Percentiles rank a stretch among this genome's conserved stretches.
Conservation (phyloP, 371 early-diverging fungal species). For the Saksenaea oblongispora region DNA sequence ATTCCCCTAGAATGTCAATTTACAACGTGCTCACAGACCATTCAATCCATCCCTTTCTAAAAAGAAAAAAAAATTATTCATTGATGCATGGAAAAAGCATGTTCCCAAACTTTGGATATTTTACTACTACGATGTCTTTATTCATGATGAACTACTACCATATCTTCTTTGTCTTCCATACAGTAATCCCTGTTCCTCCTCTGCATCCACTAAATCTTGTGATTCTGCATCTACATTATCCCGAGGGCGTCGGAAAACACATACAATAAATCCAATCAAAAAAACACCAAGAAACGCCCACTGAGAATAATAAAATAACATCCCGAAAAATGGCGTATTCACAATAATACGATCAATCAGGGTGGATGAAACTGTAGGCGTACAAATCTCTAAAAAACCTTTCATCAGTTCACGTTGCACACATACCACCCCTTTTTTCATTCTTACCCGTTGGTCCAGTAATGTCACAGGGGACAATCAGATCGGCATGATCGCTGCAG, state of each 20-base stretch:
- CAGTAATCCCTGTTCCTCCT: slow-evolving; percentile 18
- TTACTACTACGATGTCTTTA: neutral
- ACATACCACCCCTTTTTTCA: neutral
- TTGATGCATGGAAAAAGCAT: neutral
- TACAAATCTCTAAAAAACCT: slow-evolving; percentile 51
- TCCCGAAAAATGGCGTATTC: slow-evolving; percentile 57
- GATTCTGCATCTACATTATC: slow-evolving; percentile 29
- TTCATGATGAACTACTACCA: slow-evolving; percentile 1
- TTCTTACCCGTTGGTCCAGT: slow-evolving; percentile 52
- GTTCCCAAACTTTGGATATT: neutral
- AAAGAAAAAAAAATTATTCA: no score
- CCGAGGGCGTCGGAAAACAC: slow-evolving; percentile 32
- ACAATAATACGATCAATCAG: slow-evolving; percentile 55
- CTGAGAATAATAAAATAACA: slow-evolving; percentile 57
- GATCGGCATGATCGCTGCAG: slow-evolving; percentile 49
- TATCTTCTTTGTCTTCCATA: slow-evolving; percentile 1
- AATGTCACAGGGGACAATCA: slow-evolving; percentile 65
- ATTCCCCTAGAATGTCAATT: neutral
- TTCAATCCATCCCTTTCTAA: neutral
- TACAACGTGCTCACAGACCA: slow-evolving; percentile 7
- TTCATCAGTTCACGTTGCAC: slow-evolving; percentile 2
- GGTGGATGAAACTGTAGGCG: slow-evolving; percentile 62
- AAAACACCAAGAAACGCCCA: slow-evolving; percentile 57
- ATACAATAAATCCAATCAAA: slow-evolving; percentile 38
- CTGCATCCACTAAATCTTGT: slow-evolving; percentile 21